phyloP scores from a whole-genome alignment of 805 yeast genomes.

The Candida sphagnicola region DNA sequence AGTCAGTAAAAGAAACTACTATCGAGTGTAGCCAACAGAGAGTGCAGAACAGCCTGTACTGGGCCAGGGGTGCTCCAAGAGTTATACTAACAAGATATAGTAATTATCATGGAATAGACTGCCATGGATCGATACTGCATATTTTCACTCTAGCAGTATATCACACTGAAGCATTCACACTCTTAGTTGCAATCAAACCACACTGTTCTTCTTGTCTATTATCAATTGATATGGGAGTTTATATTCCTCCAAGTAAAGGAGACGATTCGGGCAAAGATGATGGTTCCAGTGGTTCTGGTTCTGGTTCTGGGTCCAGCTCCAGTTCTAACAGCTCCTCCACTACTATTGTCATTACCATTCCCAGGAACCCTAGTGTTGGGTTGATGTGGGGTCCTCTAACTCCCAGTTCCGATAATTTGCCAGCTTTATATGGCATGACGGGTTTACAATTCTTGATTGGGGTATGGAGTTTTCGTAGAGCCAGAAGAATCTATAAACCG shows the following conservation, averaged over 20 bases:
- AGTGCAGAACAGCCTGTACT: too few relatives aligned
- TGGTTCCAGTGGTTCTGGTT: constrained; percentile 4
- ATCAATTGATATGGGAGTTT: constrained; percentile 36
- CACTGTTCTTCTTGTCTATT: too few relatives aligned
- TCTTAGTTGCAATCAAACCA: too few relatives aligned
- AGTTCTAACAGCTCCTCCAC: constrained; percentile 8
- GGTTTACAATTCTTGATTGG: constrained; percentile 55
- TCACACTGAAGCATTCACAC: too few relatives aligned
- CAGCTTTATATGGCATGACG: constrained; percentile 50
- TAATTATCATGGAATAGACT: too few relatives aligned
- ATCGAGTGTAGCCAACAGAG: too few relatives aligned
- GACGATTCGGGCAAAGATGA: constrained; percentile 8
- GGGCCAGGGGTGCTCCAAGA: too few relatives aligned
- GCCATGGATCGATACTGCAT: too few relatives aligned
- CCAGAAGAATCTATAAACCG: constrained; percentile 7
- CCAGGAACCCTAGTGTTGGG: constrained; percentile 52
- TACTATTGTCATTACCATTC: constrained; percentile 15
- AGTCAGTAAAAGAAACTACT: too few relatives aligned
- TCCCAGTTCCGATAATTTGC: constrained; percentile 64
- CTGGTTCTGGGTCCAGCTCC: constrained; percentile 2
- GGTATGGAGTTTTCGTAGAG: constrained; percentile 17
- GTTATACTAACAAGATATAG: too few relatives aligned
- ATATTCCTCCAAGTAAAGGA: constrained; percentile 30
- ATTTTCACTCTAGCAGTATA: too few relatives aligned
- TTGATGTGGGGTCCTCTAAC: constrained; percentile 69